A percentile compares a stretch with the other conserved stretches of the same genome.
Evolutionary conservation across 2,329 filamentous ascomycete genomes (phyloP).

Genomic region (Fusarium aywerte): DNA sequence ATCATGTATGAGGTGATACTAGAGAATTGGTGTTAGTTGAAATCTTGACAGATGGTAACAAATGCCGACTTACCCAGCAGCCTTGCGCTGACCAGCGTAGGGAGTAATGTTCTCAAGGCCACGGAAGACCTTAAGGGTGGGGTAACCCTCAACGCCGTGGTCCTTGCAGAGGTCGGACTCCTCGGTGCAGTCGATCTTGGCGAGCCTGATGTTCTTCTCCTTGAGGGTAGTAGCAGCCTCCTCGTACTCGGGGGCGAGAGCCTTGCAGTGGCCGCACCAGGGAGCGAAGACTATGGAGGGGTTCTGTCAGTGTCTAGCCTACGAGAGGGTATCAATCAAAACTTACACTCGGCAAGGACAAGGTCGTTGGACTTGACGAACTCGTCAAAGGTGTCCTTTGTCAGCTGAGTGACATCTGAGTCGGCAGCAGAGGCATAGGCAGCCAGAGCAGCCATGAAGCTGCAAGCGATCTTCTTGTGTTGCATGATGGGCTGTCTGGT

Average conservation of each 20-base stretch:
- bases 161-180: slow-evolving; percentile 91
- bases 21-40: slow-evolving; percentile 36
- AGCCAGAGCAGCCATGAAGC: slow-evolving; percentile 66
- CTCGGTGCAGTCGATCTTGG: slow-evolving; percentile 94
- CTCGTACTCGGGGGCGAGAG: slow-evolving; percentile 92
- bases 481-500: slow-evolving; percentile 56
- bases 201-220: slow-evolving; percentile 86
- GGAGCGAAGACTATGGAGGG: slow-evolving; percentile 81
- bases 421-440: slow-evolving; percentile 69
- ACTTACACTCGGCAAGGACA: slow-evolving; percentile 92
- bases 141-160: slow-evolving; percentile 95
- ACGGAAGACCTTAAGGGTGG: slow-evolving; percentile 98
- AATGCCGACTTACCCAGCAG: slow-evolving; percentile 69
- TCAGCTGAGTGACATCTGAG: slow-evolving; percentile 87
- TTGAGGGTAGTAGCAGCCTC: slow-evolving; percentile 84
- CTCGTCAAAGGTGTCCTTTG: slow-evolving; percentile 84
- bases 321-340: neutral
- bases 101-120: slow-evolving; percentile 82
- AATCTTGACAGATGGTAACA: neutral
- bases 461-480: slow-evolving; percentile 62
- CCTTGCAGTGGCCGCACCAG: slow-evolving; percentile 99
- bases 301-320: slow-evolving; percentile 51
- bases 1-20: slow-evolving; percentile 89
- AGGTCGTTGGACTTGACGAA: slow-evolving; percentile 89
- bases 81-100: slow-evolving; percentile 91